Evolutionary conservation across 768 basidiomycete genomes (phyloP).

Genomic region (Boletus vinaceobasis): DNA sequence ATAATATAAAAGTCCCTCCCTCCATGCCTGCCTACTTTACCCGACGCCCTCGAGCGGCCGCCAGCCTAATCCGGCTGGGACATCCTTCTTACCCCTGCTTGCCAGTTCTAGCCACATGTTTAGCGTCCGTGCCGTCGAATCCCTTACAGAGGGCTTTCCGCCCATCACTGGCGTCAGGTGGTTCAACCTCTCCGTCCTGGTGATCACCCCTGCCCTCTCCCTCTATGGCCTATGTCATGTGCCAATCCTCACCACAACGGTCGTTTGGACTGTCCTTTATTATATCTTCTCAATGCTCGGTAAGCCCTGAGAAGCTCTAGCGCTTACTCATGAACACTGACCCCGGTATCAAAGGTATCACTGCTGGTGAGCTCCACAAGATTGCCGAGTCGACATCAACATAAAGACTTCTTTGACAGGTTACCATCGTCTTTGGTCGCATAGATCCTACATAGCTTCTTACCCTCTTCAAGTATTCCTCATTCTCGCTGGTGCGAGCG

Average conservation of each 20-base stretch:
- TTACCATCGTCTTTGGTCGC: constrained; percentile 85
- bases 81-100: neutral
- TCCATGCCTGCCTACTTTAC: constrained; percentile 12
- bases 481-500: constrained; percentile 72
- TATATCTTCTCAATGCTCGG: constrained; percentile 89
- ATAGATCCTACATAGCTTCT: constrained; percentile 77
- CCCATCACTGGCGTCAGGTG: constrained; percentile 58
- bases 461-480: constrained; percentile 68
- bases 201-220: constrained; percentile 66
- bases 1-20: constrained; percentile 27
- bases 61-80: constrained; percentile 4
- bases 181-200: constrained; percentile 73
- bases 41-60: constrained; percentile 9
- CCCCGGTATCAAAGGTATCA: constrained; percentile 40
- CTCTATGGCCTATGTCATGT: constrained; percentile 62
- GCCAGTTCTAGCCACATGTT: constrained; percentile 9
- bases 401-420: constrained; percentile 35
- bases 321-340: constrained; percentile 13
- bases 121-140: constrained; percentile 4
- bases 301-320: constrained; percentile 26
- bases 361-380: constrained; percentile 38
- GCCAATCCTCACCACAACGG: constrained; percentile 47
- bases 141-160: constrained; percentile 37
- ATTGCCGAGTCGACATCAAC: neutral
- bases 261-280: constrained; percentile 61